A percentile compares a stretch with the other conserved stretches of the same genome.
phyloP scores from a whole-genome alignment of 805 yeast genomes.

The Saccharomycopsis javanensis region DNA sequence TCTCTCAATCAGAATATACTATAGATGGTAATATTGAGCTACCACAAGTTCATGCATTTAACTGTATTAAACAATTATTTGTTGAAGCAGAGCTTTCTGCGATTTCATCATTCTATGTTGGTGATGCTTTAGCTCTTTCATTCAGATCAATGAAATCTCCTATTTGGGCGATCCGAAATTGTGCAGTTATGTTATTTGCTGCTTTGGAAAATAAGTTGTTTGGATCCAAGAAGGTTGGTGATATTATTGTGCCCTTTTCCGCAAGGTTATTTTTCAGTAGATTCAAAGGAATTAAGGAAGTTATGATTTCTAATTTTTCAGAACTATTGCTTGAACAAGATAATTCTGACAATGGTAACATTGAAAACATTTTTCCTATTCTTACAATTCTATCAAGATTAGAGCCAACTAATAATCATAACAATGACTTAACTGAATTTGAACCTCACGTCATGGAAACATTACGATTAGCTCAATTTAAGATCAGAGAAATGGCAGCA shows the following conservation, averaged over 20 bases:
- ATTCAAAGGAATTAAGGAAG: constrained; percentile 41
- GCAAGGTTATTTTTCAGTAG: constrained; percentile 65
- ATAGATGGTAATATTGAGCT: constrained; percentile 48
- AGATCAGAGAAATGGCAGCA: constrained; percentile 81
- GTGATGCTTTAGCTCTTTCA: constrained; percentile 50
- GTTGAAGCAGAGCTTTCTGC: constrained; percentile 59
- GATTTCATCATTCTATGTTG: constrained; percentile 40
- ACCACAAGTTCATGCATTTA: constrained; percentile 91
- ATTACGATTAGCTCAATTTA: constrained; percentile 57
- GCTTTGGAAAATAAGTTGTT: constrained; percentile 74
- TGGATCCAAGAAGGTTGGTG: constrained; percentile 38
- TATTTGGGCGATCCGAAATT: constrained; percentile 82
- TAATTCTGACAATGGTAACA: constrained; percentile 21
- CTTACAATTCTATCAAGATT: constrained; percentile 62
- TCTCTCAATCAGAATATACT: constrained; percentile 34
- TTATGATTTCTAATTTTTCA: constrained; percentile 37
- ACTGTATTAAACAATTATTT: constrained; percentile 68
- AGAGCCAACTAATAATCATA: constrained; percentile 48
- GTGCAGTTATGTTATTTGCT: constrained; percentile 88
- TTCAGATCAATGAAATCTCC: constrained; percentile 53
- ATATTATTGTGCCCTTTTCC: constrained; percentile 28
- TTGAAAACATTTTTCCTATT: constrained; percentile 66
- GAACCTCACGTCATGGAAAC: constrained; percentile 37
- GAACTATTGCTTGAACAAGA: constrained; percentile 23
- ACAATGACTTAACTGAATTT: constrained; percentile 42